These are phyloP conservation scores for Deuterostichococcus epilithicus DNA, from an alignment of 139 green algal genomes.

Conservation along the genomic window DNA sequence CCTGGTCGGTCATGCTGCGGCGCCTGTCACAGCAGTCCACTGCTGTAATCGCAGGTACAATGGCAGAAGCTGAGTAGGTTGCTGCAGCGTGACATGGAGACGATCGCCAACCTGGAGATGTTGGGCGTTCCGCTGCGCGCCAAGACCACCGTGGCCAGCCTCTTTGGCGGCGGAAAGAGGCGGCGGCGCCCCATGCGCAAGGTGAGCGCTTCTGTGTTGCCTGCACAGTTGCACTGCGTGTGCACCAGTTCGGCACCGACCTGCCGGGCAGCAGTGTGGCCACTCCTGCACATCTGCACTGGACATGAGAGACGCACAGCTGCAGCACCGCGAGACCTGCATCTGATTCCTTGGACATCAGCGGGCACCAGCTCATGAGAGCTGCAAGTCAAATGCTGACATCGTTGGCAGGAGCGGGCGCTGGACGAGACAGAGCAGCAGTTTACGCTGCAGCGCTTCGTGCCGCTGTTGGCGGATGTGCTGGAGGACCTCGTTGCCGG, in stretches of 20 bases:
- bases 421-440: constrained; percentile 31
- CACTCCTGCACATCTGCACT: too few relatives aligned
- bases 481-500: constrained; percentile 38
- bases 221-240: too few relatives aligned
- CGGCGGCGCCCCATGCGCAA: not conserved
- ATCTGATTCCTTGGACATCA: too few relatives aligned
- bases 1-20: too few relatives aligned
- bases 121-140: too few relatives aligned
- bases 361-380: too few relatives aligned
- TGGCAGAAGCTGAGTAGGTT: constrained; percentile 79
- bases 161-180: not conserved
- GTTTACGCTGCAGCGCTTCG: constrained; percentile 48
- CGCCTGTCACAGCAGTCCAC: too few relatives aligned
- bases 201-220: not conserved
- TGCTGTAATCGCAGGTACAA: constrained; percentile 18
- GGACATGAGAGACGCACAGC: too few relatives aligned
- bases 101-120: constrained; percentile 77
- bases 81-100: constrained; percentile 65
- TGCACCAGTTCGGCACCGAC: too few relatives aligned
- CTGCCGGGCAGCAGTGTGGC: too few relatives aligned
- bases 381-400: not conserved
- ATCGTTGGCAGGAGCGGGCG: constrained; percentile 27
- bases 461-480: constrained; percentile 53
- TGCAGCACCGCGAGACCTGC: too few relatives aligned
- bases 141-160: too few relatives aligned